phyloP scores from a whole-genome alignment of 208 protist species.

The Leishmania gerbilli region DNA sequence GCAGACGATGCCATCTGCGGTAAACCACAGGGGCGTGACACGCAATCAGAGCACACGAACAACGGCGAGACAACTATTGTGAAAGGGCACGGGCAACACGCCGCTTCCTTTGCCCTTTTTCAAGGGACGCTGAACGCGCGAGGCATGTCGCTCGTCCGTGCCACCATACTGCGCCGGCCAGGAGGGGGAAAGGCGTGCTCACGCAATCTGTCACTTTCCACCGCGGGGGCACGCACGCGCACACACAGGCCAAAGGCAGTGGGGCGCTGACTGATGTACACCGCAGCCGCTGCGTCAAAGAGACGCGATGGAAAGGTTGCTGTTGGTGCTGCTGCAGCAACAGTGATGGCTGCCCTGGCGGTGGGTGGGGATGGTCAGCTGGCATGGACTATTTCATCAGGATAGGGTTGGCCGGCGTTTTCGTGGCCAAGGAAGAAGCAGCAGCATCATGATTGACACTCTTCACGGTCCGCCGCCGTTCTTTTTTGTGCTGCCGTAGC shows the following conservation, averaged over 20 bases:
- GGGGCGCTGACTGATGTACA: neutral
- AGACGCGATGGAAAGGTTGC: too few species aligned
- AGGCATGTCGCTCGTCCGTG: neutral
- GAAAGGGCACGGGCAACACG: neutral
- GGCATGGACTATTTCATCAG: neutral
- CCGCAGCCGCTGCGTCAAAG: too few species aligned
- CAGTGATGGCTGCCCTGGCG: neutral
- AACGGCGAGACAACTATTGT: neutral
- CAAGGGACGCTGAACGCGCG: neutral
- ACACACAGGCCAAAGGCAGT: neutral
- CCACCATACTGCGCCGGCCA: neutral
- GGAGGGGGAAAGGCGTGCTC: neutral
- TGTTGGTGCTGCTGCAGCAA: too few species aligned
- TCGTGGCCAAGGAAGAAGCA: neutral
- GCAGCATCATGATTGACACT: neutral
- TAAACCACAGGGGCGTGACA: neutral
- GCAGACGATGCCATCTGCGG: neutral
- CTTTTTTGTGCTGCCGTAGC: neutral
- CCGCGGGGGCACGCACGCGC: too few species aligned
- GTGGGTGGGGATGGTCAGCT: neutral
- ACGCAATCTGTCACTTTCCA: neutral
- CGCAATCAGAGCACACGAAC: neutral
- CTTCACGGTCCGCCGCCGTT: neutral
- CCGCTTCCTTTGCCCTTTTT: neutral
- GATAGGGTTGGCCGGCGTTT: neutral